phyloP scores from a whole-genome alignment of 2,329 filamentous ascomycete genomes.

The Zopfia rhizophila region DNA sequence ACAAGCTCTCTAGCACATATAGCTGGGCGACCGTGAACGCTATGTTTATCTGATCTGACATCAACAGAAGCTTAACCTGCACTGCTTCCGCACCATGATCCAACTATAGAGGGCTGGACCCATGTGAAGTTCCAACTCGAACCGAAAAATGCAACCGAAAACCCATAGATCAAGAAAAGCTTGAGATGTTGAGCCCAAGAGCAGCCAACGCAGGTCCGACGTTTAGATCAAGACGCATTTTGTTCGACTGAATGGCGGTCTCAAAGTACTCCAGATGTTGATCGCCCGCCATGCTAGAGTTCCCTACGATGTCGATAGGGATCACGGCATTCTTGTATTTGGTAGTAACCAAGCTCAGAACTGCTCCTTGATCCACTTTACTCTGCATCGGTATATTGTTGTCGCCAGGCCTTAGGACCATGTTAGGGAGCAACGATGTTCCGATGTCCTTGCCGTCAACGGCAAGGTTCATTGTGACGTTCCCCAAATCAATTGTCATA shows the following conservation, averaged over 20 bases:
- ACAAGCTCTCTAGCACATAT: too few species aligned
- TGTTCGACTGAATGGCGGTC: constrained; percentile 63
- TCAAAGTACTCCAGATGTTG: constrained; percentile 67
- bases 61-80: too few species aligned
- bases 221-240: constrained; percentile 65
- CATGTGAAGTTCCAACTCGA: too few species aligned
- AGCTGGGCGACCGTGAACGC: too few species aligned
- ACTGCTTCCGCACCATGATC: too few species aligned
- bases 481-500: constrained; percentile 74
- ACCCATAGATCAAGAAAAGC: too few species aligned
- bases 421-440: constrained; percentile 66
- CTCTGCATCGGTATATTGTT: constrained; percentile 68
- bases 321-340: constrained; percentile 67
- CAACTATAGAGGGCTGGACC: too few species aligned
- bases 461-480: constrained; percentile 69
- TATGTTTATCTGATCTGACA: too few species aligned
- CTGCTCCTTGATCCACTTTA: constrained; percentile 60
- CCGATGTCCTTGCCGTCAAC: constrained; percentile 65
- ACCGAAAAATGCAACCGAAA: too few species aligned
- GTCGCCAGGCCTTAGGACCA: constrained; percentile 67
- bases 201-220: constrained; percentile 38
- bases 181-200: constrained; percentile 44
- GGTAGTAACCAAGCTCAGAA: constrained; percentile 57
- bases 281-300: constrained; percentile 60
- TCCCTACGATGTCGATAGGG: constrained; percentile 66